A percentile compares a stretch with the other conserved stretches of the same genome.
phyloP scores from a whole-genome alignment of 108 stramenopile genomes.

The Nannochloropsis salina region DNA sequence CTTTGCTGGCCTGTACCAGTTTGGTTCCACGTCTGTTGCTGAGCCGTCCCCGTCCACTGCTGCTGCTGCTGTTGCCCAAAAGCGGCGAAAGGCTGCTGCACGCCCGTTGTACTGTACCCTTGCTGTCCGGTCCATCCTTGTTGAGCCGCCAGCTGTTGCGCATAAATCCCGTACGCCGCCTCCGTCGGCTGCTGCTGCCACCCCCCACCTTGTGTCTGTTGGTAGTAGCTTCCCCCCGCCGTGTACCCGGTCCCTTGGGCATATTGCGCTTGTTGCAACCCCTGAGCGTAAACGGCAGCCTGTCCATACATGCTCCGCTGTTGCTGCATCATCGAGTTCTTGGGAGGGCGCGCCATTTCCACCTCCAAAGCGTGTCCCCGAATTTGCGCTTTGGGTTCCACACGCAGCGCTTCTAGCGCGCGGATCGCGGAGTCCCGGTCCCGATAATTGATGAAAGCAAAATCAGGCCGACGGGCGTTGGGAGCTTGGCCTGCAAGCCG shows the following conservation, averaged over 20 bases:
- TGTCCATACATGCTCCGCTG: not conserved
- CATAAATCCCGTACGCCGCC: not conserved
- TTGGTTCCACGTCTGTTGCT: not conserved
- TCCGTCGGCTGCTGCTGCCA: slow-evolving; percentile 17
- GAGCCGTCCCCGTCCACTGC: not conserved
- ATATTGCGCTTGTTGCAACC: not conserved
- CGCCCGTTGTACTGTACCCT: not conserved
- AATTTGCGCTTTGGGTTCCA: slow-evolving; percentile 14
- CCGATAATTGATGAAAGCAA: slow-evolving; percentile 3
- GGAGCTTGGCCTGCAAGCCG: not conserved
- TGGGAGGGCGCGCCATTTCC: not conserved
- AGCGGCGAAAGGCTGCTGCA: not conserved
- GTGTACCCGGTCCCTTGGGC: slow-evolving; percentile 1
- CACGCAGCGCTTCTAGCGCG: not conserved
- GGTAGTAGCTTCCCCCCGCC: slow-evolving; percentile 4
- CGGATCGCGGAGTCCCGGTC: not conserved
- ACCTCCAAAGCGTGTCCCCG: not conserved
- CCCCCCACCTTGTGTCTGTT: not conserved
- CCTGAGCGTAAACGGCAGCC: not conserved
- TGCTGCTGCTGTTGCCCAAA: not conserved
- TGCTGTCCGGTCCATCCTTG: not conserved
- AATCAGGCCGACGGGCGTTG: slow-evolving; percentile 19
- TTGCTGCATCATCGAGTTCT: not conserved
- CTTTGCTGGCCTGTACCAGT: not conserved
- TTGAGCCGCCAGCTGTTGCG: not conserved